A percentile compares a stretch with the other conserved stretches of the same genome.
Conservation (phyloP, 2,329 filamentous ascomycete genomes). For the Talaromyces verruculosus region DNA sequence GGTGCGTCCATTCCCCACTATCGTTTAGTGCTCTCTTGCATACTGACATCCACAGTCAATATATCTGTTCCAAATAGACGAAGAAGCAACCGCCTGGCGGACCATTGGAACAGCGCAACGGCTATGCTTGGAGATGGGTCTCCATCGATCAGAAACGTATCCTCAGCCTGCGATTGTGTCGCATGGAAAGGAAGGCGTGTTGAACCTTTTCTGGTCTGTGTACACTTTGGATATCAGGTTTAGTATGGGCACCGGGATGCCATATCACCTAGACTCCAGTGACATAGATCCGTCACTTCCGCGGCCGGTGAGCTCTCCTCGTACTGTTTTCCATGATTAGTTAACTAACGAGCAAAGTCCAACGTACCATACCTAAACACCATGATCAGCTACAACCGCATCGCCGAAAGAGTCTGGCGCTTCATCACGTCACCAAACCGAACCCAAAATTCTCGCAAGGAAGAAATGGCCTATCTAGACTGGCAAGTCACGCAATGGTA, state of each 20-base stretch:
- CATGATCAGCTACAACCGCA: slow-evolving; percentile 80
- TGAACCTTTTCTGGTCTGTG: slow-evolving; percentile 81
- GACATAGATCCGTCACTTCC: slow-evolving; percentile 79
- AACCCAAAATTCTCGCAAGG: slow-evolving; percentile 63
- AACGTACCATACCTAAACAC: slow-evolving; percentile 69
- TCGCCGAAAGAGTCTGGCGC: slow-evolving; percentile 82
- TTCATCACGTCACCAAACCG: slow-evolving; percentile 71
- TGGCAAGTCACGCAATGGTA: slow-evolving; percentile 84
- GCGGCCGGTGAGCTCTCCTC: slow-evolving; percentile 61
- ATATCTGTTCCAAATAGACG: slow-evolving; percentile 81
- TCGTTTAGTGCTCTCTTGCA: neutral
- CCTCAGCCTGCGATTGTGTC: slow-evolving; percentile 63
- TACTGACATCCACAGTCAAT: slow-evolving; percentile 51
- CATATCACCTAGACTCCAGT: slow-evolving; percentile 77
- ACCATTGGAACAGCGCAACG: slow-evolving; percentile 82
- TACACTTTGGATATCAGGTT: slow-evolving; percentile 85
- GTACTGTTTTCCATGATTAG: neutral
- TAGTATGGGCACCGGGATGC: slow-evolving; percentile 84
- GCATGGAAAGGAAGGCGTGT: slow-evolving; percentile 65
- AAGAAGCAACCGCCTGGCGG: slow-evolving; percentile 83
- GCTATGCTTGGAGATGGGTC: slow-evolving; percentile 73
- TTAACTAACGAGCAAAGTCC: neutral
- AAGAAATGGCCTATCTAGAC: slow-evolving; percentile 77
- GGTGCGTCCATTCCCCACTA: slow-evolving; percentile 26
- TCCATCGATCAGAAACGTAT: slow-evolving; percentile 76